A percentile compares a stretch with the other conserved stretches of the same genome.
Conservation (phyloP, 306 rosid species). For the Alnus glutinosa region DNA sequence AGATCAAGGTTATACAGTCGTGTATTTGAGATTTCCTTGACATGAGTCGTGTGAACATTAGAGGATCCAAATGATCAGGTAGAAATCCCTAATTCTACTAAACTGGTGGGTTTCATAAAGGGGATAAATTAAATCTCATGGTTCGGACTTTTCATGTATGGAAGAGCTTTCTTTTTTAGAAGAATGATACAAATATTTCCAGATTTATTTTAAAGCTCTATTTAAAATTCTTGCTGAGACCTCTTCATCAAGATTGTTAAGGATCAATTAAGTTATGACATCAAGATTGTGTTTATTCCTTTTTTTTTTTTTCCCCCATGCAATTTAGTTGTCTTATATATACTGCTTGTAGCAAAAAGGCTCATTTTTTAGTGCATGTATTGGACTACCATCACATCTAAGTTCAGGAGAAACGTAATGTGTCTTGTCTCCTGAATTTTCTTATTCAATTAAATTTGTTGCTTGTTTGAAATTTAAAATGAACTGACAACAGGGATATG, state of each 20-base stretch:
- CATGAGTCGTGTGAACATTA: background rate
- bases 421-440: slow-evolving; percentile 22
- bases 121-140: no score
- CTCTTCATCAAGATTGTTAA: background rate
- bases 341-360: background rate
- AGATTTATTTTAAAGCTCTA: background rate
- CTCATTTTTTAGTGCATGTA: background rate
- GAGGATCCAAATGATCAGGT: background rate
- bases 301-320: background rate
- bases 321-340: background rate
- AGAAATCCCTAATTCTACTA: background rate
- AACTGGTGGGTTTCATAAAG: no score
- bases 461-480: slow-evolving; percentile 65
- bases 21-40: background rate
- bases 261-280: background rate
- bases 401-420: slow-evolving; percentile 14
- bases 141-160: background rate
- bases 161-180: background rate
- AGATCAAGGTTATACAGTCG: background rate
- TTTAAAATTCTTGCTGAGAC: background rate
- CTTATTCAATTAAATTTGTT: slow-evolving; percentile 20
- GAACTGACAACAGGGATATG: slow-evolving; percentile 97
- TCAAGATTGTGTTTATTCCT: background rate
- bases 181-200: background rate
- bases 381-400: slow-evolving; percentile 10